Conservation (phyloP, 345 rosid species). For the Ricinus communis region DNA sequence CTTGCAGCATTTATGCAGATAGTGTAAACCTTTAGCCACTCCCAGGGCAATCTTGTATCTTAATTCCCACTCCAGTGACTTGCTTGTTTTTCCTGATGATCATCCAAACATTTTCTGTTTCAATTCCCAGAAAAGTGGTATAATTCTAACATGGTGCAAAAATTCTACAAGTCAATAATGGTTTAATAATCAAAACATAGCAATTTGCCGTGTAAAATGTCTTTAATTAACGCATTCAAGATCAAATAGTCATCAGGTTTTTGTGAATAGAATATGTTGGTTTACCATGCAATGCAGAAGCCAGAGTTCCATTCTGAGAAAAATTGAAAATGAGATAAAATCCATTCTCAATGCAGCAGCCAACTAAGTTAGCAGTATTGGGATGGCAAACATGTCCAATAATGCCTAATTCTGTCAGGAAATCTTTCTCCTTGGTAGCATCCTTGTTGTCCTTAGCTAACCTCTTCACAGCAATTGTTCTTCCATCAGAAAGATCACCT, state of each 20-base stretch:
- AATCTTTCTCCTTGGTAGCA: slow-evolving; percentile 76
- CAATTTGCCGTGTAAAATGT: too few relatives aligned
- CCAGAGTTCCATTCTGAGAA: slow-evolving; percentile 78
- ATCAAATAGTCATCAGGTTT: too few relatives aligned
- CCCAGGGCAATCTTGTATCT: slow-evolving; percentile 79
- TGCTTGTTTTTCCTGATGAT: slow-evolving; percentile 36
- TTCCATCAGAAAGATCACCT: slow-evolving; percentile 79
- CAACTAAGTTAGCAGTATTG: slow-evolving; percentile 73
- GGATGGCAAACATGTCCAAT: slow-evolving; percentile 85
- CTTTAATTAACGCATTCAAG: too few relatives aligned
- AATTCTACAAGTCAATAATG: too few relatives aligned
- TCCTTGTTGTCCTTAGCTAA: slow-evolving; percentile 72
- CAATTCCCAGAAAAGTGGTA: not conserved
- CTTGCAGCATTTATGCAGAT: slow-evolving; percentile 84
- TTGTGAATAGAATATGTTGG: too few relatives aligned
- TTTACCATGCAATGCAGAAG: slow-evolving; percentile 77
- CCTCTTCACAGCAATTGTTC: slow-evolving; percentile 77
- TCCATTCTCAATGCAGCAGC: slow-evolving; percentile 87
- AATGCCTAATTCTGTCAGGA: slow-evolving; percentile 77
- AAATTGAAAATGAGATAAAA: slow-evolving; percentile 73
- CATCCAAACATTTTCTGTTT: not conserved
- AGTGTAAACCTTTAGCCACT: slow-evolving; percentile 80
- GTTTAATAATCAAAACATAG: too few relatives aligned
- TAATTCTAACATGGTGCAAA: too few relatives aligned
- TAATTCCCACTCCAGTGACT: slow-evolving; percentile 59